Evolutionary conservation across 1,139 yeast species (phyloP).

Genomic region (Nematodospora anomalae): DNA sequence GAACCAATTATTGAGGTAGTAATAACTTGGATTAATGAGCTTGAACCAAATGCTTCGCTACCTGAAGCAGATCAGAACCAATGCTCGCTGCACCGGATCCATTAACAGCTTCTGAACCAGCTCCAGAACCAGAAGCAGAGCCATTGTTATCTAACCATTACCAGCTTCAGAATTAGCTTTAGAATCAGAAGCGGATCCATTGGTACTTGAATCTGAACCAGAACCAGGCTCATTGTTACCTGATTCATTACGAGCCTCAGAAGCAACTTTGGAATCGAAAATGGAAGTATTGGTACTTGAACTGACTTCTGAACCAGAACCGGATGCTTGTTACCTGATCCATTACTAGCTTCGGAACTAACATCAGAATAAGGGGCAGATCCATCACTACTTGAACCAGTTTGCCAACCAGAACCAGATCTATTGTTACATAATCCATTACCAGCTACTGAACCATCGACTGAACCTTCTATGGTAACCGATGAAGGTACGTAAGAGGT

Average conservation of each 20-base stretch:
- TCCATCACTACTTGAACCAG: neutral
- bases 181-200: constrained; percentile 2
- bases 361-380: neutral
- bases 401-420: constrained; percentile 1
- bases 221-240: too few species aligned
- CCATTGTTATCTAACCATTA: constrained; percentile 2
- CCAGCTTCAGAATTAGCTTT: neutral
- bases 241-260: neutral
- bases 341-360: constrained; percentile 1
- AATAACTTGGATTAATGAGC: too few species aligned
- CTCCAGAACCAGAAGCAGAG: constrained; percentile 4
- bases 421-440: constrained; percentile 2
- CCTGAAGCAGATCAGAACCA: constrained; percentile 1
- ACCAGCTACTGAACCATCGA: constrained; percentile 6
- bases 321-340: constrained; percentile 1
- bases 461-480: constrained; percentile 8
- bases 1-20: neutral
- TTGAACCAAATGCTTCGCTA: constrained; percentile 1
- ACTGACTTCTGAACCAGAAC: constrained; percentile 4
- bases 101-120: constrained; percentile 1
- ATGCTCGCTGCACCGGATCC: constrained; percentile 1
- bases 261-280: neutral
- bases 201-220: constrained; percentile 1
- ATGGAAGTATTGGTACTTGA: neutral
- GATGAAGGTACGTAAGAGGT: constrained; percentile 2